Base-by-base conservation (phyloP, 139 green algal genomes). In the Asterochloris sp. region DNA sequence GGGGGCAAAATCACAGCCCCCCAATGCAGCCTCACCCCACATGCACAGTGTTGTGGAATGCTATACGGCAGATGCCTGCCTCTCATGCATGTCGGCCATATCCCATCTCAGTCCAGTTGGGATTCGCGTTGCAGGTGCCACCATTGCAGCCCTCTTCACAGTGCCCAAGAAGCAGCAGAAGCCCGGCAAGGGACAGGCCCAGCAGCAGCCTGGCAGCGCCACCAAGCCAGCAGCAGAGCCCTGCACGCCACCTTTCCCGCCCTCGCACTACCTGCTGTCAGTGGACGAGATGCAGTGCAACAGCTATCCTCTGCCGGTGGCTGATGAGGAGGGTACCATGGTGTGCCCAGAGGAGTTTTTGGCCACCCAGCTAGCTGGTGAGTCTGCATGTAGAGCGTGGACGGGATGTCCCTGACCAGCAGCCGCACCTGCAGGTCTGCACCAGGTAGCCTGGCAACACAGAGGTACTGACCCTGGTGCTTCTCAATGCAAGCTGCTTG, bases 101-200 rank as follows among this genome's bases (percentile, higher is more conserved):
- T 6, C 19, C 66, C 66, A 71, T 71, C 17, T 4, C 6, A 23
- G 66, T 26, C 21, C 66, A 71, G 4, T 21, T 71, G 66, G 19
- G 21, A 6, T 6, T 54, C 6, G 0, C 38, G 0, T 14, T 86
- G 77, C 86, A 94, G 91, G 69, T 15, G 81, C 89, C 8, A 91
- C 87, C 12, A 83, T 86, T 29, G 69, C 76, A 9, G 75, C 77
- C 6, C 73, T 94, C 21, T 87, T 94, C 69, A 87, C 84, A 19
- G 89, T 92, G 76, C 88, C 85, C 11, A 84, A 69, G 60, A 84
- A 83, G 60, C 91, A 91, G 86, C 86, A 86, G 47, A 91, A 91
- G 83, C 76, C 85, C 6, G 82, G 87, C 61, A 82, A 81, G 24
- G 29, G 38, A 62, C 73, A 79, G 78, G 77, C 80, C 69, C 62